A percentile compares a stretch with the other conserved stretches of the same genome.
phyloP scores from a whole-genome alignment of 176 grass and related monocot genomes.

The Poa pratensis region DNA sequence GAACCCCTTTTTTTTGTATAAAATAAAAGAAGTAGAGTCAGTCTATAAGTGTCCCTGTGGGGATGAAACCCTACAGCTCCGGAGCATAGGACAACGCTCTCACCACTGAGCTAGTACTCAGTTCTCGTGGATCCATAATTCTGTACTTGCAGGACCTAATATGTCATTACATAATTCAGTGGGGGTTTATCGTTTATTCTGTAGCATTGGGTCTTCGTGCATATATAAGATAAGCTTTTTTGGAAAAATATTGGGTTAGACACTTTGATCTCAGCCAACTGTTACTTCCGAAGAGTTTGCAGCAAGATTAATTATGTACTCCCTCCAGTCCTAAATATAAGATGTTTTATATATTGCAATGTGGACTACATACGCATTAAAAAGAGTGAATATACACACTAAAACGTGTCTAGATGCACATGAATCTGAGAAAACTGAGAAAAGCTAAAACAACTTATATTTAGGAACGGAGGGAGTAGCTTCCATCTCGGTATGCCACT shows the following conservation, averaged over 20 bases:
- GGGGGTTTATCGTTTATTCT: slow-evolving; percentile 14
- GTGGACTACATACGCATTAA: no score
- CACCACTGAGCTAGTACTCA: slow-evolving; percentile 2
- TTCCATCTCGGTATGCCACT: not conserved
- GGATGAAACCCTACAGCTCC: not conserved
- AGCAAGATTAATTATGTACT: not conserved
- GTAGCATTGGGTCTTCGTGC: not conserved
- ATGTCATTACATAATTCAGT: slow-evolving; percentile 9
- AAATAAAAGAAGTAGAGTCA: not conserved
- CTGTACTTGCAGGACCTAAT: not conserved
- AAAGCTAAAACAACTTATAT: no score
- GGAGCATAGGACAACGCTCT: not conserved
- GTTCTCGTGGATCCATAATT: slow-evolving; percentile 7
- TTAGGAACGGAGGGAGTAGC: not conserved
- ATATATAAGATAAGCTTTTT: not conserved
- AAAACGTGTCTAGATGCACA: no score
- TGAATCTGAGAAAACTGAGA: no score
- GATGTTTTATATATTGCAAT: no score
- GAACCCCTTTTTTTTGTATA: no score
- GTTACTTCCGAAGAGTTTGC: not conserved
- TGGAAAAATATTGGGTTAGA: not conserved
- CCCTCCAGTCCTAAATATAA: no score
- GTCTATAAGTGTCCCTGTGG: not conserved
- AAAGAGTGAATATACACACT: no score
- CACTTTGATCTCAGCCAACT: not conserved